A percentile compares a stretch with the other conserved stretches of the same genome.
Conservation (phyloP, 768 basidiomycete genomes). For the Peribolospora kevripleyi region DNA sequence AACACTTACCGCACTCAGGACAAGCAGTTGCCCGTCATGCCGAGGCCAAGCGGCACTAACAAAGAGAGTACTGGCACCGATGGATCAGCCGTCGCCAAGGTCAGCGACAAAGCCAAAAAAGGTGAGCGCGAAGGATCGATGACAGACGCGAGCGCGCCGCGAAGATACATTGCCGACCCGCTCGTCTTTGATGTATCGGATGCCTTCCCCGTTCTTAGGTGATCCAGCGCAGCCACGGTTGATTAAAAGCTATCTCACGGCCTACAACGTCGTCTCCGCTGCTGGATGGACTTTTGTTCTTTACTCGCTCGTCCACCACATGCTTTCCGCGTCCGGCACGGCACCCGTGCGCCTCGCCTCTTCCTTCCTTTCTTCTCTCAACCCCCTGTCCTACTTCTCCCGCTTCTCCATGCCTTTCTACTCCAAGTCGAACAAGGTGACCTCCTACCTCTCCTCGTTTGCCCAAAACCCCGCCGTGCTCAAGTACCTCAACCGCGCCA, state of each 20-base stretch:
- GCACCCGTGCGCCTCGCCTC: conserved; percentile 15
- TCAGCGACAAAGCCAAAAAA: no score
- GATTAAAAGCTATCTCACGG: conserved; percentile 35
- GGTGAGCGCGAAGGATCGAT: no score
- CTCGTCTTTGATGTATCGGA: neutral
- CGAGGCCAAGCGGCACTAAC: no score
- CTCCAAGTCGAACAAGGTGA: conserved; percentile 6
- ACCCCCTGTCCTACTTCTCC: conserved; percentile 12
- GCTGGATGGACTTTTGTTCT: conserved; percentile 55
- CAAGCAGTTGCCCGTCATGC: no score
- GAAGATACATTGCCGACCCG: neutral
- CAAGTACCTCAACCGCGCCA: conserved; percentile 26
- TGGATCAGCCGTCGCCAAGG: no score
- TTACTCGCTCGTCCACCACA: conserved; percentile 16
- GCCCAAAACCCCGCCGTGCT: neutral
- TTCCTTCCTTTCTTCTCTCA: conserved; percentile 14
- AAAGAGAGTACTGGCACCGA: no score
- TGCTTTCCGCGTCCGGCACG: conserved; percentile 17
- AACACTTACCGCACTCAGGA: no score
- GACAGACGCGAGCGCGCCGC: no score
- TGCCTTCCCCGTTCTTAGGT: neutral
- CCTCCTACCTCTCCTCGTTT: conserved; percentile 19
- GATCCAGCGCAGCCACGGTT: neutral
- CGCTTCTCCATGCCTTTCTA: conserved; percentile 20
- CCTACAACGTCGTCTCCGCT: conserved; percentile 53